Conservation (phyloP, 371 early-diverging fungal genomes). For the Lichtheimia corymbifera region DNA sequence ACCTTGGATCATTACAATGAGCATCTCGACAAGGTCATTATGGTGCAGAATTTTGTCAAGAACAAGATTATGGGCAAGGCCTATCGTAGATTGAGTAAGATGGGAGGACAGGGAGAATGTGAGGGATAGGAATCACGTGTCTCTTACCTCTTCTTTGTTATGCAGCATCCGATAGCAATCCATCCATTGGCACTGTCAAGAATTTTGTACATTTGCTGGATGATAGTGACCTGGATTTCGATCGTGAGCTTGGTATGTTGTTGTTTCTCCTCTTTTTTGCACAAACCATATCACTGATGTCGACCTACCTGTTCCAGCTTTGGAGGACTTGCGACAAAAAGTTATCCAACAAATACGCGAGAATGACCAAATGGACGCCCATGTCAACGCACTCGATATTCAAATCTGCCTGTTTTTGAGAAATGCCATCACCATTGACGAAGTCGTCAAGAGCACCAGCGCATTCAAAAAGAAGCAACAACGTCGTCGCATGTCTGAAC, state of each 20-base stretch:
- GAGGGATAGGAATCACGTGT: not conserved
- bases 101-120: not conserved
- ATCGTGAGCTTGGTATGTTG: constrained; percentile 72
- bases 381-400: constrained; percentile 89
- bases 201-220: constrained; percentile 89
- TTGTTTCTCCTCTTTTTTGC: not conserved
- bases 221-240: constrained; percentile 90
- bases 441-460: constrained; percentile 73
- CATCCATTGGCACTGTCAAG: constrained; percentile 79
- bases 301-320: constrained; percentile 44
- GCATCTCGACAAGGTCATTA: constrained; percentile 76
- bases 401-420: constrained; percentile 96
- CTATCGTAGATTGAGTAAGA: constrained; percentile 78
- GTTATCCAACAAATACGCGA: constrained; percentile 90
- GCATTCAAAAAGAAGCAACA: constrained; percentile 58
- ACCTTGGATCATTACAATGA: constrained; percentile 61
- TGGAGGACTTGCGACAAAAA: constrained; percentile 84
- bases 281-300: not conserved
- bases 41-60: constrained; percentile 83
- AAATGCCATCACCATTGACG: constrained; percentile 95
- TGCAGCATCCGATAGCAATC: constrained; percentile 70
- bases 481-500: constrained; percentile 47
- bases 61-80: constrained; percentile 82
- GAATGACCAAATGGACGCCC: constrained; percentile 80
- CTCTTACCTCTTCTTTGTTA: not conserved